phyloP scores from a whole-genome alignment of 371 early-diverging fungal species.

The Zychaea mexicana region DNA sequence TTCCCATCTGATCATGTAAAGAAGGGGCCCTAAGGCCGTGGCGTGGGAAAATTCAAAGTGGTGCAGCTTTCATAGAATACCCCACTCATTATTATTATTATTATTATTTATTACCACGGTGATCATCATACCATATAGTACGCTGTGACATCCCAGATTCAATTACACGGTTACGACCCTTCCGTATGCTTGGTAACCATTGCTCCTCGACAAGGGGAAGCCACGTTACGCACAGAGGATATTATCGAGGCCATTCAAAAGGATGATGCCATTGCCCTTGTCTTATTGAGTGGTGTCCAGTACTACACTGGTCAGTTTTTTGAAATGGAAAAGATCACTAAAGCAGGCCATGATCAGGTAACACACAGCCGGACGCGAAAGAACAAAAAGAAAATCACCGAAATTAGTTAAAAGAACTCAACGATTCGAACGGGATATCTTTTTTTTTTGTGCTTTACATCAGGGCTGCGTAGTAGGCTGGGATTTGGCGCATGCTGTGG shows the following conservation, averaged over 20 bases:
- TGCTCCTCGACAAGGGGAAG: constrained; percentile 76
- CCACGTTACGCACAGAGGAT: constrained; percentile 74
- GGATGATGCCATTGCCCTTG: constrained; percentile 82
- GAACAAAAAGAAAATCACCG: not conserved
- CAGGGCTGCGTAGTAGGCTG: constrained; percentile 92
- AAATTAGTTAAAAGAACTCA: not conserved
- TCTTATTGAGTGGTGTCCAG: constrained; percentile 92
- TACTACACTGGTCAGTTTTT: constrained; percentile 97
- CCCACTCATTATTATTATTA: too few relatives aligned
- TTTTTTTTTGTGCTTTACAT: not conserved
- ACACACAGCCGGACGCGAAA: not conserved
- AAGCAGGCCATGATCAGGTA: constrained; percentile 81
- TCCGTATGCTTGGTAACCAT: constrained; percentile 70
- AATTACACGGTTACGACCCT: constrained; percentile 82
- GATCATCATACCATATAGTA: constrained; percentile 50
- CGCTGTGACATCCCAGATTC: constrained; percentile 86
- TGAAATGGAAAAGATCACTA: constrained; percentile 85
- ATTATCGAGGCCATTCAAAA: constrained; percentile 75
- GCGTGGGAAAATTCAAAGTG: constrained; percentile 1
- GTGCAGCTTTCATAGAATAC: too few relatives aligned
- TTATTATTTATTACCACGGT: not conserved
- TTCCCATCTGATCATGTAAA: constrained; percentile 92
- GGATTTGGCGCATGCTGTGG: constrained; percentile 96
- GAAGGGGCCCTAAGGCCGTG: too few relatives aligned
- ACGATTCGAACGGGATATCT: not conserved